A percentile compares a stretch with the other conserved stretches of the same genome.
These are phyloP conservation scores for Xylariaceae sp. DNA, from an alignment of 2,329 filamentous ascomycete genomes.

Conservation along the genomic window DNA sequence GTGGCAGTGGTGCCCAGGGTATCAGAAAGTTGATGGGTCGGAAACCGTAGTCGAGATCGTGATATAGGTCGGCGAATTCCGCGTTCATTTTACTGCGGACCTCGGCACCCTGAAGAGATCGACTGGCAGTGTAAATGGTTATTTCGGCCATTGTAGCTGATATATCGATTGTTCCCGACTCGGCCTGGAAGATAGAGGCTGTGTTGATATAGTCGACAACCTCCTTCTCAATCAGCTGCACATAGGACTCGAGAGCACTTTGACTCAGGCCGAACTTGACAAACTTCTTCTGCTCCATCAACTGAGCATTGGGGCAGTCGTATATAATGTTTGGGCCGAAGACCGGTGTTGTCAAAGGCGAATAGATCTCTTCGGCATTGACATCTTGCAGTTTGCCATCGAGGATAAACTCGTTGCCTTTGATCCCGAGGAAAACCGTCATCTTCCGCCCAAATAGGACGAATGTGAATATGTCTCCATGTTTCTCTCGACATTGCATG, in stretches of 20 bases:
- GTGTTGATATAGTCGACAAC: constrained; percentile 62
- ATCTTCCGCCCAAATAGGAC: constrained; percentile 49
- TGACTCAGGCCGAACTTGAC: constrained; percentile 70
- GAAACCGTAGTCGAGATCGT: constrained; percentile 79
- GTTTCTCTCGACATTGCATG: constrained; percentile 47
- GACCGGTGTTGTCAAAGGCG: constrained; percentile 49
- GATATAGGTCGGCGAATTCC: constrained; percentile 71
- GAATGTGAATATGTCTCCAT: constrained; percentile 55
- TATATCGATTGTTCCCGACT: constrained; percentile 62
- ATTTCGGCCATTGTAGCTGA: constrained; percentile 69
- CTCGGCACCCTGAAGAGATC: constrained; percentile 72
- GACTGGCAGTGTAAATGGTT: constrained; percentile 77
- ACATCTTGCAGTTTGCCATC: constrained; percentile 53
- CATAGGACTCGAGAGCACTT: constrained; percentile 62
- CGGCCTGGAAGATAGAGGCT: constrained; percentile 55
- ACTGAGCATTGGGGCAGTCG: constrained; percentile 78
- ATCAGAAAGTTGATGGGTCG: constrained; percentile 79
- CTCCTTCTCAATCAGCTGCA: constrained; percentile 69
- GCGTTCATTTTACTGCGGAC: constrained; percentile 70
- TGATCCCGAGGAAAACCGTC: constrained; percentile 48
- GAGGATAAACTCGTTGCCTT: constrained; percentile 56
- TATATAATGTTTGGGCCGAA: constrained; percentile 81
- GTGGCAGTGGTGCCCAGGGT: constrained; percentile 74
- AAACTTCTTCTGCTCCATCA: constrained; percentile 89
- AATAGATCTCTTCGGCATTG: constrained; percentile 55